A percentile compares a stretch with the other conserved stretches of the same genome.
Conservation (phyloP, 306 rosid species). For the Castanea sativa region DNA sequence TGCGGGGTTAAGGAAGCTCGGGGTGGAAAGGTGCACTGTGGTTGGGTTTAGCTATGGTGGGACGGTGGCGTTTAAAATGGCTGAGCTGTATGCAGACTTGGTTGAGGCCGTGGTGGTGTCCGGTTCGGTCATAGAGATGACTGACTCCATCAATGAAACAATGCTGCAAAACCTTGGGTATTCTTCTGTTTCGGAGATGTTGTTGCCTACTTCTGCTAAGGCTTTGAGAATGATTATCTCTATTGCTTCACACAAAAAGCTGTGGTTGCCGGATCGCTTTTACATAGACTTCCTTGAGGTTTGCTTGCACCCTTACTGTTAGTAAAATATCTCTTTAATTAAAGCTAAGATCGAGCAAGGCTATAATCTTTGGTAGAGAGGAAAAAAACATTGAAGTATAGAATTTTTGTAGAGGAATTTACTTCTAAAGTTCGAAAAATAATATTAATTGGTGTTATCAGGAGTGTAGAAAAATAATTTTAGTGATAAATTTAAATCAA, state of each 20-base stretch:
- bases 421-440: no score
- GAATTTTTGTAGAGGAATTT: no score
- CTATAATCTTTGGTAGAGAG: no score
- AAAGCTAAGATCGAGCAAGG: no score
- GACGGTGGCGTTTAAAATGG: slow-evolving; percentile 74
- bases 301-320: neutral
- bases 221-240: slow-evolving; percentile 52
- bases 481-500: no score
- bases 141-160: slow-evolving; percentile 24
- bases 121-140: slow-evolving; percentile 48
- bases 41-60: slow-evolving; percentile 95
- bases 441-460: no score
- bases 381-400: no score
- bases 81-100: slow-evolving; percentile 51
- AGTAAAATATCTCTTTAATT: neutral
- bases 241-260: slow-evolving; percentile 45
- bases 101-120: slow-evolving; percentile 49
- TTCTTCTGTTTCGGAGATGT: slow-evolving; percentile 54
- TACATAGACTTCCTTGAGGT: slow-evolving; percentile 65
- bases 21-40: slow-evolving; percentile 61
- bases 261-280: slow-evolving; percentile 52
- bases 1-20: slow-evolving; percentile 48
- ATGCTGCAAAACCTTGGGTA: slow-evolving; percentile 41
- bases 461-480: no score
- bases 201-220: slow-evolving; percentile 53